Evolutionary conservation across 2,329 filamentous ascomycete species (phyloP), one percentile per base, ranked within the genome.

Genomic region (Fusarium tjaetaba): DNA sequence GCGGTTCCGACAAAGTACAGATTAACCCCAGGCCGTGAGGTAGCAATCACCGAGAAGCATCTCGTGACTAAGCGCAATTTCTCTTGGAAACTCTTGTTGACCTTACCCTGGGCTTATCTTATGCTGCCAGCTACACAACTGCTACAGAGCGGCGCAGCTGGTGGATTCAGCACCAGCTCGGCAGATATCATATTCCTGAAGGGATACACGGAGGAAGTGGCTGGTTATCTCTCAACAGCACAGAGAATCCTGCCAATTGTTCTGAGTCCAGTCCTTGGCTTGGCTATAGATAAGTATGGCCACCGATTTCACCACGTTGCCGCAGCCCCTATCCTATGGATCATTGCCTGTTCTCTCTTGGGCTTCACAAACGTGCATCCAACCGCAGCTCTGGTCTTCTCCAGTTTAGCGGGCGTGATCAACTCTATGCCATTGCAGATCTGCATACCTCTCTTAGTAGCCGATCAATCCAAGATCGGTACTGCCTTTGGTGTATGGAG

Each of bases 261-360:
- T 42, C n/a, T 42, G 9, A 42, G 41, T 24, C 41, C 41, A 24
- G n/a, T 16, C 8, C n/a, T 42, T 2, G 41, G 41, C 5, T 16
- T 42, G 14, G 41, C 41, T 42, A 24, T 42, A 42, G 41, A 42
- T 24, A 24, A 4, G 8, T 42, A 42, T 42, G 41, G 41, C 22
- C 41, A 42, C 0, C 3, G 41, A 0, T 42, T 42, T 6, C 41
- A 42, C 14, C 11, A 24, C 4, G 41, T 42, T 24, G 5, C n/a
- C 5, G 1, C 8, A 15, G 41, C 41, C 0, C 41, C 41, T 1
- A 4, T 42, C 5, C 8, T 42, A 0, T 42, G 41, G 41, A 42
- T 42, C 14, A 24, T 42, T 11, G 41, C 41, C 7, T 42, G 41
- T 15, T 42, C 41, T 1, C 41, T 42, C 3, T 16, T 42, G 41